phyloP scores from a whole-genome alignment of 768 basidiomycete species.

The Lactifluus subvellereus region DNA sequence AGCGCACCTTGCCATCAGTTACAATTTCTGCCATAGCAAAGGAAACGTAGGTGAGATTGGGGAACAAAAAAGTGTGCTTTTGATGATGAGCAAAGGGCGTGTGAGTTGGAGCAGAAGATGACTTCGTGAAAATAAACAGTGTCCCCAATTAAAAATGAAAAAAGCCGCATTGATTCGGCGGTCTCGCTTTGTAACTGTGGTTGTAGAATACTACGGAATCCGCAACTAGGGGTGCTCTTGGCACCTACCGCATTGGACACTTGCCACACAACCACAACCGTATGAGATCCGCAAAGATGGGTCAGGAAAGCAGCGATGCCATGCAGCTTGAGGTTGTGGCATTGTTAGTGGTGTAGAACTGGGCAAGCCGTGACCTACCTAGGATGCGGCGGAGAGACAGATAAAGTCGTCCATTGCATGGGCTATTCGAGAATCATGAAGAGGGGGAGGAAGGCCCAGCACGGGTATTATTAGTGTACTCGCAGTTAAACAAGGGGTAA shows the following conservation, averaged over 20 bases:
- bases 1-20: neutral
- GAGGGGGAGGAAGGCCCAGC: neutral
- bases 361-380: neutral
- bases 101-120: neutral
- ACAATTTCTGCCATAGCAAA: neutral
- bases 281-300: neutral
- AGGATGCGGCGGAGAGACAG: neutral
- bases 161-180: neutral
- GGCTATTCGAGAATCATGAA: neutral
- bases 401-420: neutral
- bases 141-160: neutral
- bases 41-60: neutral
- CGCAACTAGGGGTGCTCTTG: neutral
- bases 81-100: neutral
- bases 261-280: neutral
- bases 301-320: neutral
- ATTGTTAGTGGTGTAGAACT: neutral
- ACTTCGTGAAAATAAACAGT: neutral
- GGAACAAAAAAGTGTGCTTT: neutral
- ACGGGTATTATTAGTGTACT: constrained; percentile 26
- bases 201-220: neutral
- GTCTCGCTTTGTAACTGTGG: neutral
- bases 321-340: neutral
- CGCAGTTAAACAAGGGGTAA: constrained; percentile 15
- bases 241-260: neutral